Percentiles rank a stretch among this genome's conserved stretches.
Conservation (phyloP, 805 yeast genomes). For the Debaryomyces prosopidis region DNA sequence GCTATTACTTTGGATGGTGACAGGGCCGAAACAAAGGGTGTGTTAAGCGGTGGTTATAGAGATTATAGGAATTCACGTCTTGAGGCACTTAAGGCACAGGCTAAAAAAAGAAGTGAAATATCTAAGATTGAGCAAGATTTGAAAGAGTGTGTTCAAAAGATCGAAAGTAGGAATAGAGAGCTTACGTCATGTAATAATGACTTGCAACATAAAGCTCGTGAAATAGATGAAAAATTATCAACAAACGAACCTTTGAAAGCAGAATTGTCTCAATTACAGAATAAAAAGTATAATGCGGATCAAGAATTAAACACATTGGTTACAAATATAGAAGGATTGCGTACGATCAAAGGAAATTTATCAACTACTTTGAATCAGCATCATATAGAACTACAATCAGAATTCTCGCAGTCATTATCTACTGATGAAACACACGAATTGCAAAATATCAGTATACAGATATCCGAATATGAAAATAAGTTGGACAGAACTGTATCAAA, state of each 20-base stretch:
- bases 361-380: slow-evolving; percentile 44
- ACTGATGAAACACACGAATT: slow-evolving; percentile 49
- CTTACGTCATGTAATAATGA: slow-evolving; percentile 52
- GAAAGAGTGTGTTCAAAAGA: slow-evolving; percentile 32
- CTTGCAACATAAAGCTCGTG: slow-evolving; percentile 32
- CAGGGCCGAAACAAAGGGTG: slow-evolving; percentile 79
- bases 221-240: slow-evolving; percentile 44
- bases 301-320: slow-evolving; percentile 42
- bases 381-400: slow-evolving; percentile 49
- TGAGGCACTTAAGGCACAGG: slow-evolving; percentile 63
- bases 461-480: slow-evolving; percentile 39
- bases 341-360: slow-evolving; percentile 32
- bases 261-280: slow-evolving; percentile 40
- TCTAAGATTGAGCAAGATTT: slow-evolving; percentile 37
- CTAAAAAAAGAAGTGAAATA: slow-evolving; percentile 47
- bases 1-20: slow-evolving; percentile 94
- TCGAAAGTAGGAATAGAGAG: slow-evolving; percentile 49
- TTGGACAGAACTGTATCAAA: slow-evolving; percentile 41
- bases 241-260: slow-evolving; percentile 45
- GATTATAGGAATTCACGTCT: slow-evolving; percentile 67
- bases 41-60: slow-evolving; percentile 83
- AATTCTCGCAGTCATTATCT: slow-evolving; percentile 55
- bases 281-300: slow-evolving; percentile 41
- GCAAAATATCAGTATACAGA: slow-evolving; percentile 26
- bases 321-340: slow-evolving; percentile 34